Base-by-base conservation (phyloP, 2,329 filamentous ascomycete genomes). In the Cladorrhinum sp. region DNA sequence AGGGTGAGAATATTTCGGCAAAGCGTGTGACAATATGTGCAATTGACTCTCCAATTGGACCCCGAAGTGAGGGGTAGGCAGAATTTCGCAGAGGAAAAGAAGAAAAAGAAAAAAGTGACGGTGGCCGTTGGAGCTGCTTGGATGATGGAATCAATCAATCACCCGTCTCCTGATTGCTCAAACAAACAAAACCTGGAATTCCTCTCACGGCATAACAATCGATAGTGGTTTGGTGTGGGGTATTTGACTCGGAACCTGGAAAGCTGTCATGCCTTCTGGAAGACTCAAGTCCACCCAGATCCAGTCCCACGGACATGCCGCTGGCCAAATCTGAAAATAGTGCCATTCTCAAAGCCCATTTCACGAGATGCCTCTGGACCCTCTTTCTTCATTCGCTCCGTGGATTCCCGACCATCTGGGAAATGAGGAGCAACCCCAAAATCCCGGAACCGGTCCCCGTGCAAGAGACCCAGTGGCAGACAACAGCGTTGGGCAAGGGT, bases 181-280 rank as follows among this genome's bases (percentile, higher is more conserved):
- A 28, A 26, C 24, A 28, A 49, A 21, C 46, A 49, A 49, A 20
- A 51, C 49, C 42, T 46, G 42, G 42, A 46, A 46, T 46, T 20
- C n/a, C 3, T 20, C n/a, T 20, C 21, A 26, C 49, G 20, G 49
- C 49, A 51, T 51, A 51, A 51, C 16, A 51, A 51, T 18, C 6
- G 49, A 24, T 16, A 51, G 49, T 24, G 24, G 24, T 24, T 51
- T 26, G 21, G 2, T 51, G 49, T 51, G 49, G 49, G 14, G 49
- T 9, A n/a, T 14, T 51, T 24, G 49, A 24, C 21, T 51, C 49
- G 24, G 49, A 51, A 51, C 42, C 42, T 20, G 49, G 49, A 51
- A 28, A 51, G 24, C 24, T 51, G 18, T 51, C 49, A 51, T 51
- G 49, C 49, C 49, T 51, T 51, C 49, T 51, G 49, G 24, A 51